A percentile compares a stretch with the other conserved stretches of the same genome.
These are phyloP conservation scores for Obelidium mucronatum DNA, from an alignment of 192 early-diverging fungal genomes.

Conservation along the genomic window DNA sequence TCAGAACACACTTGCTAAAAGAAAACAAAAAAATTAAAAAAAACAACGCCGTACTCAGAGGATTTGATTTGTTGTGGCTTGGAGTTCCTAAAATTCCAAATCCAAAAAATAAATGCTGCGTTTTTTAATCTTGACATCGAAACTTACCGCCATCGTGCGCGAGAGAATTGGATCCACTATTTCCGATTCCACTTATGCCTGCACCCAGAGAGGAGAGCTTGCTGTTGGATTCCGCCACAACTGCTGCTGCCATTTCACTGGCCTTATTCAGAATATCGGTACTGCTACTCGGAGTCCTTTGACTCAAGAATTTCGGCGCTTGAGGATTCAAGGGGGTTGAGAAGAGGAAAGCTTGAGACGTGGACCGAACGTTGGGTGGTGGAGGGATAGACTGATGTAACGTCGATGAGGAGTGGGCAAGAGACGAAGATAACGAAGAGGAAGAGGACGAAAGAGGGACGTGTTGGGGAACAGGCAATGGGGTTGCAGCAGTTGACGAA, in stretches of 20 bases:
- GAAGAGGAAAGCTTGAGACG: not conserved
- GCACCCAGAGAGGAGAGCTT: too few species aligned
- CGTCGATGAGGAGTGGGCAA: not conserved
- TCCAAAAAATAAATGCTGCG: too few species aligned
- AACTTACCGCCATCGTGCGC: too few species aligned
- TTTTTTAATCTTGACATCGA: too few species aligned
- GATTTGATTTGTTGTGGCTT: too few species aligned
- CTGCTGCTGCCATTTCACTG: conserved; percentile 19
- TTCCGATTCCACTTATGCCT: too few species aligned
- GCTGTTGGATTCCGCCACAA: conserved; percentile 32
- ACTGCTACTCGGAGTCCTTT: not conserved
- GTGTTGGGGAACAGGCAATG: too few species aligned
- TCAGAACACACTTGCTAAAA: too few species aligned
- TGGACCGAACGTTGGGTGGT: not conserved
- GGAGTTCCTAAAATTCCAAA: too few species aligned
- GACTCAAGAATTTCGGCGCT: conserved; percentile 14
- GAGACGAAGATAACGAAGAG: not conserved
- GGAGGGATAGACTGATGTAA: not conserved
- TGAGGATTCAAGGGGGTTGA: not conserved
- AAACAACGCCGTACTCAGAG: too few species aligned
- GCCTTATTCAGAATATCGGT: conserved; percentile 29
- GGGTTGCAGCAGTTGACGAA: not conserved
- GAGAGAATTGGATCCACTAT: too few species aligned
- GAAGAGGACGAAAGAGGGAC: not conserved
- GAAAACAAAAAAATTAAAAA: too few species aligned